Conservation (phyloP, 179 eudicot species). For the Corrigiola litoralis region DNA sequence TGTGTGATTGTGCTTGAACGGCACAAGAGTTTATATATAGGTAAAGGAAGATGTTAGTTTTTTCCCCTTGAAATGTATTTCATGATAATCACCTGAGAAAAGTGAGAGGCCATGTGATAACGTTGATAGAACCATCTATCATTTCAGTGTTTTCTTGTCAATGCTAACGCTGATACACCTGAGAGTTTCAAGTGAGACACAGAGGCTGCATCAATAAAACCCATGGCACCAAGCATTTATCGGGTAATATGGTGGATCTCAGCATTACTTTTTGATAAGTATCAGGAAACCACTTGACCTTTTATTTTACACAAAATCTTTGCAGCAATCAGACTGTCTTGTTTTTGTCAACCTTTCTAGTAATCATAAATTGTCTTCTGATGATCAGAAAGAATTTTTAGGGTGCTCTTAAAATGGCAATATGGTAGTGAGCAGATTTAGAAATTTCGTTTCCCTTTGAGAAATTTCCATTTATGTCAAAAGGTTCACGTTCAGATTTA, state of each 20-base stretch:
- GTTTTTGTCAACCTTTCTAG: slow-evolving; percentile 23
- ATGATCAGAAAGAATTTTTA: slow-evolving; percentile 20
- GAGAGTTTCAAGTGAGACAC: slow-evolving; percentile 2
- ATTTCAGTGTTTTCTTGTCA: slow-evolving; percentile 59
- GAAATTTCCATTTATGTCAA: slow-evolving; percentile 10
- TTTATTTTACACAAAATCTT: slow-evolving; percentile 2
- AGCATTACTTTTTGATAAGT: not conserved
- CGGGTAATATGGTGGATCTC: slow-evolving; percentile 5
- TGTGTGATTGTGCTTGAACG: not conserved
- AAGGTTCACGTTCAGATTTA: slow-evolving; percentile 7
- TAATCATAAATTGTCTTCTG: slow-evolving; percentile 11
- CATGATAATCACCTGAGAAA: not conserved
- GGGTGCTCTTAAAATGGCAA: not conserved
- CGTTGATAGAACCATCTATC: slow-evolving; percentile 57
- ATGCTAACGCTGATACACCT: slow-evolving; percentile 8
- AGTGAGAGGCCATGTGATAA: slow-evolving; percentile 12
- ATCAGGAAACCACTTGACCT: not conserved
- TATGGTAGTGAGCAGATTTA: not conserved
- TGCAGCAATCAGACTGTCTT: slow-evolving; percentile 12
- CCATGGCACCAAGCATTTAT: not conserved
- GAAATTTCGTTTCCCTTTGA: slow-evolving; percentile 15
- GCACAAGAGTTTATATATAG: slow-evolving; percentile 37
- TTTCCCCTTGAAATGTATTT: not conserved
- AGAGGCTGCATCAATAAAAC: slow-evolving; percentile 21
- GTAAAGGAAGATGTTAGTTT: not conserved